Percentiles rank a stretch among this genome's conserved stretches.
These are phyloP conservation scores for Insectozyma bohioensis DNA, from an alignment of 1,139 yeast genomes.

Conservation along the genomic window DNA sequence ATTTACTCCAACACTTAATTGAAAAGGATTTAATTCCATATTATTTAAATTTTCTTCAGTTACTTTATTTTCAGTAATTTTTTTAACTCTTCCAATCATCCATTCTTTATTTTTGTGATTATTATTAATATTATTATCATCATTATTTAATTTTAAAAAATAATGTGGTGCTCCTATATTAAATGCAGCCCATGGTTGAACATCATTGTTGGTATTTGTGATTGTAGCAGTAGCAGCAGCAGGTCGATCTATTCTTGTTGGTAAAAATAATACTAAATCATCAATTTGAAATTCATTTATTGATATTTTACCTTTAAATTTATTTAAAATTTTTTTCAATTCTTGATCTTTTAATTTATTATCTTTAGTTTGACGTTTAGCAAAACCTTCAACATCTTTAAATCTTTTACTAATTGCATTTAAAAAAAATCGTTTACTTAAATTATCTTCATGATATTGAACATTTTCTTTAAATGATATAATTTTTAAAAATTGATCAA, in stretches of 20 bases:
- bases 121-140: slow-evolving; percentile 17
- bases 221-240: slow-evolving; percentile 16
- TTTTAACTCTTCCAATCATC: slow-evolving; percentile 64
- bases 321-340: slow-evolving; percentile 32
- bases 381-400: slow-evolving; percentile 87
- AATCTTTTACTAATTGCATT: slow-evolving; percentile 75
- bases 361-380: slow-evolving; percentile 81
- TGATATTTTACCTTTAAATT: slow-evolving; percentile 54
- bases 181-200: slow-evolving; percentile 84
- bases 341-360: slow-evolving; percentile 54
- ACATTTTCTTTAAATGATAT: slow-evolving; percentile 42
- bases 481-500: slow-evolving; percentile 24
- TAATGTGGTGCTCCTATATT: slow-evolving; percentile 80
- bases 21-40: slow-evolving; percentile 45
- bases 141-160: slow-evolving; percentile 60
- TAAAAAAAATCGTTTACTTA: slow-evolving; percentile 46
- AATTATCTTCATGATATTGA: slow-evolving; percentile 25
- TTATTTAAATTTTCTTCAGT: slow-evolving; percentile 34
- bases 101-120: slow-evolving; percentile 51
- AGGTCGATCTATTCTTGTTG: slow-evolving; percentile 57
- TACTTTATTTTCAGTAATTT: slow-evolving; percentile 48
- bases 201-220: background rate
- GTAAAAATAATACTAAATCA: slow-evolving; percentile 80
- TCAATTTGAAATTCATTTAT: slow-evolving; percentile 63
- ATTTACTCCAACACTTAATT: slow-evolving; percentile 43